Conservation (phyloP, 2,329 filamentous ascomycete species). For the Microascus cirrosus region DNA sequence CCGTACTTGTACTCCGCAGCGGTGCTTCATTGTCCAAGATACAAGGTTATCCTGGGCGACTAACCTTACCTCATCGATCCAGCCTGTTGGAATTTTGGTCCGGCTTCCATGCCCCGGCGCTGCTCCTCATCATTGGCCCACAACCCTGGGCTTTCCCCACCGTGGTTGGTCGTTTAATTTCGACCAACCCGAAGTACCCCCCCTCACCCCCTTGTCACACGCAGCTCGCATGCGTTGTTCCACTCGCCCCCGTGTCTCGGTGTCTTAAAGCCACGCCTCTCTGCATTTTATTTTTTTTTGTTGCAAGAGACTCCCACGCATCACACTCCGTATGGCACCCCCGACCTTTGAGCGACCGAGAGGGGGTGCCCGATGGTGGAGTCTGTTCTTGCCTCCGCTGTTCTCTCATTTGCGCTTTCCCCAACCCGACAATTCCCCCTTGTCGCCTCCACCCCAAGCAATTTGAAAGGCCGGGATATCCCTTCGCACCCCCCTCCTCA, state of each 20-base stretch:
- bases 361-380: conserved; percentile 1
- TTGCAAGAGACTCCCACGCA: background rate
- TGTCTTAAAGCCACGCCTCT: background rate
- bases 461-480: background rate
- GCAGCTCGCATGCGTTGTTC: conserved; percentile 39
- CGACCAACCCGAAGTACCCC: conserved; percentile 22
- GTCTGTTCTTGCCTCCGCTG: conserved; percentile 17
- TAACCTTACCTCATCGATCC: conserved; percentile 3
- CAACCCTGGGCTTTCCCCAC: conserved; percentile 28
- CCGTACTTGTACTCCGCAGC: background rate
- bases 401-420: conserved; percentile 12
- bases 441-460: conserved; percentile 10
- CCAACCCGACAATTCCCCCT: conserved; percentile 14
- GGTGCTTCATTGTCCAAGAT: background rate
- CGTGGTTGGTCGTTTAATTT: conserved; percentile 41
- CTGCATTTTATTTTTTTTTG: background rate
- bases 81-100: conserved; percentile 25
- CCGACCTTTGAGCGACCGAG: background rate
- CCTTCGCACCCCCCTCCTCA: background rate
- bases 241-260: conserved; percentile 10
- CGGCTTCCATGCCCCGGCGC: conserved; percentile 32
- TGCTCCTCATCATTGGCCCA: conserved; percentile 39
- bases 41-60: background rate
- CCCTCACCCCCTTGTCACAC: conserved; percentile 28
- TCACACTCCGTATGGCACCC: background rate